Base-by-base conservation (phyloP, 306 rosid genomes). In the Hippophae gyantsensis region DNA sequence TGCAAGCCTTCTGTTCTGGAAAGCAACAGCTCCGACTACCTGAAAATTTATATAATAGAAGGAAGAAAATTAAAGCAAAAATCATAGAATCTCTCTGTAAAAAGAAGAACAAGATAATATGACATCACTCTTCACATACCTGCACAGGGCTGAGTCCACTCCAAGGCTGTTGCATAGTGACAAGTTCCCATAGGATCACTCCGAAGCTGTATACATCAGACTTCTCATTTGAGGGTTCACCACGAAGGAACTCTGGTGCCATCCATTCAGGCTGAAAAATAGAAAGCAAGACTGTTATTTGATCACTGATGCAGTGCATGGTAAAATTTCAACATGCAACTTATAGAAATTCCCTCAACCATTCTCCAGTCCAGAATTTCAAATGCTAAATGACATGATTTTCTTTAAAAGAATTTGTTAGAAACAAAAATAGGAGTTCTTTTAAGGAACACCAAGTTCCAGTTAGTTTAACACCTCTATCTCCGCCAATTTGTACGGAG, bases 231-330 rank as follows among this genome's bases (percentile, higher is more conserved):
- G 96, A 83, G 44, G 96, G 96, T 65, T 92, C 99, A 61, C 96
- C 99, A 0, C 95, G 96, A 59, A 92, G 99, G 76, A 92, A 92
- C 61, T 92, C 96, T 6, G 99, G 99, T 74, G 99, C 99, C 99
- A 92, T 92, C 99, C 99, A 92, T 88, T 88, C 99, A 0, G 95
- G 93, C 99, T 92, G 77, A 18, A 18, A 18, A 18, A 18, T 18
- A 18, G 23, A 18, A 18, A 18, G 23, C 23, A 18, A 18, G 23
- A 18, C 23, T 18, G 23, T 18, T 18, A 18, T 18, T 18, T 18
- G 23, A 18, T 18, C 23, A 18, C 23, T 18, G 23, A 18, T 18
- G 23, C 23, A 18, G 23, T 18, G 23, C 23, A 18, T 18, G 23
- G 23, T 18, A 18, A 18, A 18, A 18, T 18, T 18, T 18, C 23